Percentiles rank a stretch among this genome's conserved stretches.
Evolutionary conservation across 164 flowering plant genomes (phyloP).

Genomic region (Stephania japonica): DNA sequence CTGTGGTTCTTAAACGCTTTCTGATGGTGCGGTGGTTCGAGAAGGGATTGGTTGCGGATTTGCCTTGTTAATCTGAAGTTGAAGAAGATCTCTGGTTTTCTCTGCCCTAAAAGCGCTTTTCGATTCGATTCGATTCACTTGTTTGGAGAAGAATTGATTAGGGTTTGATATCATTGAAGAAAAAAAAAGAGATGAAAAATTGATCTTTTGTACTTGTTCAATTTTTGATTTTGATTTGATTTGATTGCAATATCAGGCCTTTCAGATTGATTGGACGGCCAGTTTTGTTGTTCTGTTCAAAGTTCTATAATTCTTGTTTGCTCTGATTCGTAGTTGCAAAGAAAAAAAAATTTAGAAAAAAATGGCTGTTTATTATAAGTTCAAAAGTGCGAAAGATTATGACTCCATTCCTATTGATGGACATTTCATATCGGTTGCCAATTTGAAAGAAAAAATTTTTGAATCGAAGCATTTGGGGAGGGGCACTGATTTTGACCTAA

Average conservation of each 20-base stretch:
- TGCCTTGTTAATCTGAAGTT: neutral
- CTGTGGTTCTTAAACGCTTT: neutral
- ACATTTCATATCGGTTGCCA: constrained; percentile 85
- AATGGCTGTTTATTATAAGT: constrained; percentile 95
- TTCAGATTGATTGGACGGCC: constrained; percentile 25
- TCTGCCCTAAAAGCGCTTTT: constrained; percentile 4
- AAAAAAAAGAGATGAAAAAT: constrained; percentile 2
- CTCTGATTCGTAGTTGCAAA: constrained; percentile 12
- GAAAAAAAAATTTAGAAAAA: constrained; percentile 11
- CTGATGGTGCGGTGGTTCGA: neutral
- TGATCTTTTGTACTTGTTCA: constrained; percentile 14
- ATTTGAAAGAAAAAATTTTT: constrained; percentile 93
- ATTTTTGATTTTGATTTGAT: constrained; percentile 25
- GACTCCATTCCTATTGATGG: constrained; percentile 87
- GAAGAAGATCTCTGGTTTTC: neutral
- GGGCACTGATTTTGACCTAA: constrained; percentile 96
- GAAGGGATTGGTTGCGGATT: neutral
- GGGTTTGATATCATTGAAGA: neutral
- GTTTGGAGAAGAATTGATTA: neutral
- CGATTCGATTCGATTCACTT: neutral
- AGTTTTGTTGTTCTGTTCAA: constrained; percentile 11
- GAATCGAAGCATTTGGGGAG: constrained; percentile 97
- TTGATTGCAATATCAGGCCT: constrained; percentile 39
- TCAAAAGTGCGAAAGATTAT: constrained; percentile 98
- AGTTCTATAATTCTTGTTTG: constrained; percentile 18